phyloP scores from a whole-genome alignment of 805 yeast species.

The Clavispora phyllophila region DNA sequence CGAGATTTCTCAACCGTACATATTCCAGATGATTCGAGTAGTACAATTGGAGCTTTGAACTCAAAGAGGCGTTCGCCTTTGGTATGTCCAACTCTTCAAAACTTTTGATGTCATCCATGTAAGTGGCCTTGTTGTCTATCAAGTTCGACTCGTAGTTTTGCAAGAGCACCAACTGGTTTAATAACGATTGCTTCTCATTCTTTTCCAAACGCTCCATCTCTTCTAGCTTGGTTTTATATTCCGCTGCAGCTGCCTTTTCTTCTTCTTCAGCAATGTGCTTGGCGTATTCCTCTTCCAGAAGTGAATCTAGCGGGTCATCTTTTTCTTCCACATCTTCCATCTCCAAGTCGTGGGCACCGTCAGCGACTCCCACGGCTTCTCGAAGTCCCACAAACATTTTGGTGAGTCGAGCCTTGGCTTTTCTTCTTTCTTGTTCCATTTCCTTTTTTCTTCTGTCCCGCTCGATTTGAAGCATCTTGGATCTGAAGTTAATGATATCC shows the following conservation, averaged over 20 bases:
- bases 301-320: conserved; percentile 4
- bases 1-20: conserved; percentile 32
- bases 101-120: conserved; percentile 28
- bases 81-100: conserved; percentile 23
- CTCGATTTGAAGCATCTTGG: conserved; percentile 50
- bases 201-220: conserved; percentile 12
- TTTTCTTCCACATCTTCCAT: conserved; percentile 6
- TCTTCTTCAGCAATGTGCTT: conserved; percentile 21
- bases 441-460: conserved; percentile 47
- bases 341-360: conserved; percentile 16
- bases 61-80: neutral
- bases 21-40: conserved; percentile 42
- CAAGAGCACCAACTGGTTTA: conserved; percentile 17
- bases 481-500: conserved; percentile 52
- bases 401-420: conserved; percentile 45
- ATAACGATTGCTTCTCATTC: conserved; percentile 17
- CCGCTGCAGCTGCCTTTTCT: conserved; percentile 19
- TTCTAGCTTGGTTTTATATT: conserved; percentile 13
- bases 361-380: conserved; percentile 14
- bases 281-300: conserved; percentile 23
- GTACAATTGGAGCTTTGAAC: conserved; percentile 21
- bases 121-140: conserved; percentile 31
- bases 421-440: conserved; percentile 42
- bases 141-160: conserved; percentile 33
- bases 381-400: conserved; percentile 39